Base-by-base conservation (phyloP, 345 rosid species). In the Sisymbrium altissimum region DNA sequence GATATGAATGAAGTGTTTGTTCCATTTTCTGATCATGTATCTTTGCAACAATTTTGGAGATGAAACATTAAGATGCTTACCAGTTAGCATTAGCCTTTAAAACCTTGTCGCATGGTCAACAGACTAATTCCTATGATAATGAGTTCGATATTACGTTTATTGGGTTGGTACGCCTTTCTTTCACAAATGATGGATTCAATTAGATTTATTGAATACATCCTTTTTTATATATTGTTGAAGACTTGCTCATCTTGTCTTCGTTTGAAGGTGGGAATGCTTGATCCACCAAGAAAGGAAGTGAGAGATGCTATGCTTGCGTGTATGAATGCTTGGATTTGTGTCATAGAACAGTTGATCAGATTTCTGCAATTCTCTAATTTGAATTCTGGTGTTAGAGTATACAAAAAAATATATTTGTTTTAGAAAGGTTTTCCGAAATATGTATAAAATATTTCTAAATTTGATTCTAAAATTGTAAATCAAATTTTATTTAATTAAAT, bases 281-380 rank as follows among this genome's bases (percentile, higher is more conserved):
- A 95, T 85, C 99, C 99, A 67, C 98, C 98, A 50, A 87, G 99
- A 80, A 87, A 90, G 77, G 99, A 92, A 89, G 99, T 95, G 64
- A 87, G 84, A 81, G 89, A 82, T 83, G 98, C 99, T 70, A 95
- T 95, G 91, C 84, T 90, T 72, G 83, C 97, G 36, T 95, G 99
- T 87, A 84, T 87, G 97, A 87, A 94, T 78, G 99, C 99, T 81
- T 98, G 99, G 29, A 92, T 95, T 70, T 98, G 99, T 76, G 99
- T 95, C 76, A 95, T 92, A n/a, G n/a, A n/a, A n/a, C n/a, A n/a
- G n/a, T n/a, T n/a, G n/a, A n/a, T n/a, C n/a, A n/a, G n/a, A n/a
- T n/a, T n/a, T n/a, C n/a, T n/a, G n/a, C n/a, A n/a, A n/a, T n/a
- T n/a, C n/a, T n/a, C n/a, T n/a, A n/a, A n/a, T n/a, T n/a, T n/a